Conservation (phyloP, 495 filamentous ascomycete species). For the Talaromyces adpressus region DNA sequence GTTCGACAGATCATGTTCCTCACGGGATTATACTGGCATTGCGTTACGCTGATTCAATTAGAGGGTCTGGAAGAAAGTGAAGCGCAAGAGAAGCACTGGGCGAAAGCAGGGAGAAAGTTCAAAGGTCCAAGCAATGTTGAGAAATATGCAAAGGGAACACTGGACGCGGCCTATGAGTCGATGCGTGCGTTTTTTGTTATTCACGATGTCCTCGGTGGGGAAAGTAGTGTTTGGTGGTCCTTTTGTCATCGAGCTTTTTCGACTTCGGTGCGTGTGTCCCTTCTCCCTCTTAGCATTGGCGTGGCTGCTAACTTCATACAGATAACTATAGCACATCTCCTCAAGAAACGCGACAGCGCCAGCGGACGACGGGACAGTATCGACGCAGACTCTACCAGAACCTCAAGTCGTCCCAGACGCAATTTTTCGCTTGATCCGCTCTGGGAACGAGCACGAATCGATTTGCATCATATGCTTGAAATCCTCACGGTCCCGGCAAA, state of each 20-base stretch:
- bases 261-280: conserved; percentile 48
- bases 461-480: conserved; percentile 55
- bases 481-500: conserved; percentile 48
- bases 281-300: not conserved
- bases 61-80: conserved; percentile 42
- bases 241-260: conserved; percentile 68
- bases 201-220: conserved; percentile 51
- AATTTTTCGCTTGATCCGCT: conserved; percentile 38
- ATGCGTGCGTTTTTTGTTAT: conserved; percentile 59
- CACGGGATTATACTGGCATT: conserved; percentile 66
- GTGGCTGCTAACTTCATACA: conserved; percentile 23
- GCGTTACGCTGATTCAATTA: conserved; percentile 61
- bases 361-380: conserved; percentile 9
- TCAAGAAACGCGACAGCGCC: conserved; percentile 14
- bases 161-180: conserved; percentile 62
- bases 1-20: conserved; percentile 64
- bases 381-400: not conserved
- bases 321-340: conserved; percentile 19
- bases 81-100: not conserved
- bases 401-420: not conserved
- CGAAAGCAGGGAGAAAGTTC: not conserved
- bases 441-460: conserved; percentile 45
- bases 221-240: conserved; percentile 71
- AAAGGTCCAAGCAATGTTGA: not conserved
- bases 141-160: conserved; percentile 44